Base-by-base conservation (phyloP, 768 basidiomycete species). In the Phaeotremella skinneri region DNA sequence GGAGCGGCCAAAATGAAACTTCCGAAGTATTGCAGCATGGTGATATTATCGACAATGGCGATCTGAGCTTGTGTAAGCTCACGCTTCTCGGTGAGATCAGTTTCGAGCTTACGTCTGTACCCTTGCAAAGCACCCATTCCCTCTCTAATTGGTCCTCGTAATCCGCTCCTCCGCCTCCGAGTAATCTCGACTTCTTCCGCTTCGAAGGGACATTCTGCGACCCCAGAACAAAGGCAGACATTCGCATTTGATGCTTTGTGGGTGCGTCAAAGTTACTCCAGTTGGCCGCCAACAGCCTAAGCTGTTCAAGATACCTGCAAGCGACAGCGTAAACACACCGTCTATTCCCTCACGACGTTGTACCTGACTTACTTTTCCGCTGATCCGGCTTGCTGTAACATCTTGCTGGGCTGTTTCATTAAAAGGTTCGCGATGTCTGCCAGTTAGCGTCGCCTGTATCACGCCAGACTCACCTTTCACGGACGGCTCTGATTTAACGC, bases 201-300 rank as follows among this genome's bases (percentile, higher is more conserved):
- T 77, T 75, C 45, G 79, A 76, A 63, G 82, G 82, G 16, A 81
- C 78, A 2, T 88, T 83, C 54, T 87, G 85, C 4, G 84, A 82
- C 4, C 85, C 91, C 21, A 97, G 82, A 30, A 98, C 78, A 53
- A 91, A 83, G 0, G 89, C 80, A 0, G 85, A 77, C 41, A 77
- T 80, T 73, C 83, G 87, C 88, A 99, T 88, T 49, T 82, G 82
- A 17, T 72, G 77, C 29, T 84, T 69, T 0, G 85, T 87, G 3
- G 77, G 76, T 1, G 79, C 75, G 1, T 83, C 73, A 60, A 79
- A 72, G 5, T 71, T 70, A 9, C 60, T 52, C 61, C 70, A 77
- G 63, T 92, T 91, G 42, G 91, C 81, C n/a, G 90, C 89, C 47
- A 98, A 81, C 58, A 91, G 88, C 13, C 91, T 85, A 3, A 97